These are phyloP conservation scores for Golubevia pallescens DNA, from an alignment of 1,284 basidiomycete genomes.

Conservation along the genomic window DNA sequence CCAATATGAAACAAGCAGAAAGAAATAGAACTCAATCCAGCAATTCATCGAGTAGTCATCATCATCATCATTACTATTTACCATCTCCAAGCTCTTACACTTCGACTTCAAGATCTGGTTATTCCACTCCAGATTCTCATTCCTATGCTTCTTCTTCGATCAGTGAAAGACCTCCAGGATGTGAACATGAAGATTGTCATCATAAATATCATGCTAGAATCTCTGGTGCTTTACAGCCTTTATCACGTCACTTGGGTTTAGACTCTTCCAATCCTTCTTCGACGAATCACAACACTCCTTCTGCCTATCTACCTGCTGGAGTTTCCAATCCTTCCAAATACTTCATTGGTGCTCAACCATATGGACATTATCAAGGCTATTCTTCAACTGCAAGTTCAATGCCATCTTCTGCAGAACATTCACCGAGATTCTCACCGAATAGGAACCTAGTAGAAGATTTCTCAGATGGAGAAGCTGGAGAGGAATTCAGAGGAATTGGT, in stretches of 20 bases:
- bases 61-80: not conserved
- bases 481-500: not conserved
- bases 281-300: not conserved
- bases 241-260: conserved; percentile 7
- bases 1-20: conserved; percentile 51
- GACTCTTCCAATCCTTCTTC: conserved; percentile 5
- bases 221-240: conserved; percentile 26
- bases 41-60: not conserved
- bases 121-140: not conserved
- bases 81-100: not conserved
- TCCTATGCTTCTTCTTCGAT: conserved; percentile 1
- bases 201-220: conserved; percentile 50
- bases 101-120: conserved; percentile 5
- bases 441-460: conserved; percentile 45
- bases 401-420: conserved; percentile 56
- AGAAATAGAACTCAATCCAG: conserved; percentile 26
- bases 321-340: too few species aligned
- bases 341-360: conserved; percentile 14
- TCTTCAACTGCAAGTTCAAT: conserved; percentile 47
- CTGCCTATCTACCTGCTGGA: too few species aligned
- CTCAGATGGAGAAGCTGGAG: conserved; percentile 18
- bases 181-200: conserved; percentile 51
- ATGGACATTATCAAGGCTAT: conserved; percentile 14
- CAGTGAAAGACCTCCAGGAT: conserved; percentile 30
- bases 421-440: conserved; percentile 48